Evolutionary conservation across 768 basidiomycete genomes (phyloP), one percentile per base, ranked within the genome.

Genomic region (Podaxis sp.): DNA sequence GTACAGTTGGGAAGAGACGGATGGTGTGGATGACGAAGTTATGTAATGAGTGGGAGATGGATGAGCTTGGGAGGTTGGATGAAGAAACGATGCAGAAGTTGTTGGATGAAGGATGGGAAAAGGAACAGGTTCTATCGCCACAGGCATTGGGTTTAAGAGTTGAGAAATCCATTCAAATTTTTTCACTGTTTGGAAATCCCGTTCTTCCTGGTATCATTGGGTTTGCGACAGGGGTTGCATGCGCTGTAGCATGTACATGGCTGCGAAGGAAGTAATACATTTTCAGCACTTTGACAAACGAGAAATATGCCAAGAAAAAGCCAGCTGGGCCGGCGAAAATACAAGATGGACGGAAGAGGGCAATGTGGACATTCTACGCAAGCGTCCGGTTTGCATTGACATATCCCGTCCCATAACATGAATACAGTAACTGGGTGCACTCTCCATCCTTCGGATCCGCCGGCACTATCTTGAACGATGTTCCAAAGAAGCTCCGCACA

Each of bases 1-100:
- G 93, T 2, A 77, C 81, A 52, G 67, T 90, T 55, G 87, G 93
- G 44, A 85, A 85, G 71, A 82, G 80, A 68, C 77, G 96, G 69
- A 98, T 98, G 95, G 82, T 80, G 64, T 95, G 93, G 93, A 95
- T 97, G 90, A 83, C 88, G 18, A 82, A 81, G 62, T 76, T 97
- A 23, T 98, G 93, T 73, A 91, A 92, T 62, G 72, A 77, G 32
- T 98, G 95, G 95, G 76, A 82, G 35, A 77, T 98, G 77, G 90
- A 89, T 48, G 89, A 95, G 58, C 82, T 99, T 61, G 85, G 82
- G 2, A 63, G 71, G 58, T 77, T 95, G 66, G 85, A 93, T 71
- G 86, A 90, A 35, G 75, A 68, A 14, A 79, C 79, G 72, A 89
- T 92, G 73, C 74, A 75, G 28, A 79, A 67, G 59, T 73, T 98